Base-by-base conservation (phyloP, 805 yeast genomes). In the Schwanniomyces yamadae region DNA sequence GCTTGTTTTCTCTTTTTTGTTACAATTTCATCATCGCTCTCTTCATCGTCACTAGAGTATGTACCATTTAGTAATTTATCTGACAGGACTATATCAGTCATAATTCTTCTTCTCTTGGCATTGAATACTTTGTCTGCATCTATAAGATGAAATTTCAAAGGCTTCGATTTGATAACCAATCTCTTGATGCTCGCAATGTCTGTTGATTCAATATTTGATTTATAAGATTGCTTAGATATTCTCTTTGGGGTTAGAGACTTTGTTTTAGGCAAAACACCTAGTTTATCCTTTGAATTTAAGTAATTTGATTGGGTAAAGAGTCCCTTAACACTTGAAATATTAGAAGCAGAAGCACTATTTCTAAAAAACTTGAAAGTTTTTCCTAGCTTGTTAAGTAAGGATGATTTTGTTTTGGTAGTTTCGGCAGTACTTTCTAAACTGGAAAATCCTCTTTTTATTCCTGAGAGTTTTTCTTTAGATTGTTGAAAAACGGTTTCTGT, bases 51-150 rank as follows among this genome's bases (percentile, higher is more conserved):
- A 29, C 54, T 51, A 12, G 44, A 35, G 12, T 41, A 47, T 6
- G 48, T 50, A 21, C 46, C 51, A 6, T 52, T 31, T 20, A 54
- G 37, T 3, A 49, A 26, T 35, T 39, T 38, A 27, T 45, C 45
- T 13, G 50, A 31, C 25, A 42, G 42, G 6, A 45, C 33, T 2
- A 37, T 34, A 30, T 47, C 44, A n/a, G 48, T 41, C 10, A 52
- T 39, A 6, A 54, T 41, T 36, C 63, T 54, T 42, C 59, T 59
- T 35, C 58, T 56, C 32, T 61, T 65, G n/a, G 59, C 35, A 28
- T 47, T 56, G 34, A 69, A 52, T 0, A 69, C 71, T 36, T 59
- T 61, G 40, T 68, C 65, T 1, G 72, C 67, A 41, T 69, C 61
- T 28, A 69, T 68, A 19, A 65, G 43, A 41, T 68, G 72, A 42